Percentiles rank a stretch among this genome's conserved stretches.
phyloP scores from a whole-genome alignment of 352 stramenopile species.

The Pythium rhizo-oryzae region DNA sequence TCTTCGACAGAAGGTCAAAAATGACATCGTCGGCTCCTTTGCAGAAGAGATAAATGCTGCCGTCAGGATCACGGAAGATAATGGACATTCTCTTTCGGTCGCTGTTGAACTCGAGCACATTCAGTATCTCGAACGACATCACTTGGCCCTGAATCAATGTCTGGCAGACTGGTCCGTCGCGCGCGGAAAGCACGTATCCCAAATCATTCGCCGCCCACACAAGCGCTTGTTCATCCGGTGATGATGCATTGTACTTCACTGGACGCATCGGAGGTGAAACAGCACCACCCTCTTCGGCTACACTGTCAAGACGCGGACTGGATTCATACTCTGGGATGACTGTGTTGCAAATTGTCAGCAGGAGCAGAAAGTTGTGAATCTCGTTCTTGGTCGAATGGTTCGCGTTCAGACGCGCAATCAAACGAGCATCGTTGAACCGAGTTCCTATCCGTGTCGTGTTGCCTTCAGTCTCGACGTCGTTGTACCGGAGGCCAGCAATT shows the following conservation, averaged over 20 bases:
- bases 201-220: slow-evolving; percentile 78
- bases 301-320: not conserved
- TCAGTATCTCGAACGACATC: slow-evolving; percentile 92
- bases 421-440: slow-evolving; percentile 75
- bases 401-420: slow-evolving; percentile 72
- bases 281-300: not conserved
- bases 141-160: slow-evolving; percentile 62
- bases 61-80: slow-evolving; percentile 87
- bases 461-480: slow-evolving; percentile 75
- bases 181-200: slow-evolving; percentile 67
- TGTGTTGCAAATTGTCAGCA: slow-evolving; percentile 89
- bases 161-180: slow-evolving; percentile 71
- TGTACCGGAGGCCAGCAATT: slow-evolving; percentile 91
- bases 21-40: slow-evolving; percentile 85
- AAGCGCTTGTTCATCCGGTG: slow-evolving; percentile 84
- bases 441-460: slow-evolving; percentile 57
- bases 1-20: slow-evolving; percentile 71
- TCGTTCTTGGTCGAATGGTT: slow-evolving; percentile 86
- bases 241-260: slow-evolving; percentile 87
- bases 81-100: slow-evolving; percentile 99
- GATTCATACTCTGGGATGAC: slow-evolving; percentile 79
- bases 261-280: slow-evolving; percentile 5
- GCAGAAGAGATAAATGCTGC: slow-evolving; percentile 80
- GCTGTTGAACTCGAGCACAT: slow-evolving; percentile 98
- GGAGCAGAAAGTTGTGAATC: slow-evolving; percentile 83